These are phyloP conservation scores for Clarireedia monteithiana DNA, from an alignment of 2,329 filamentous ascomycete species.

Conservation along the genomic window DNA sequence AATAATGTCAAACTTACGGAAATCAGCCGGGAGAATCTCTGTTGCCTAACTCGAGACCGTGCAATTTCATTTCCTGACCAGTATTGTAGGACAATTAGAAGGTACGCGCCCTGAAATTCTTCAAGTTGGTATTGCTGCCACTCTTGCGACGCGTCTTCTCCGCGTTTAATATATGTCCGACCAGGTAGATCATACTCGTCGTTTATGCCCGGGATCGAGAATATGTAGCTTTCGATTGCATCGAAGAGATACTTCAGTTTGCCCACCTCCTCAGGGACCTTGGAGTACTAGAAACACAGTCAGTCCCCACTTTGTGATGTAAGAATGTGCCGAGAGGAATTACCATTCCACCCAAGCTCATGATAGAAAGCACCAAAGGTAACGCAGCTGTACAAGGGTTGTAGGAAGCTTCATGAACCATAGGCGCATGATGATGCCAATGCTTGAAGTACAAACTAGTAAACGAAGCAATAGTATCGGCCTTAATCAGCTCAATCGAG, in stretches of 20 bases:
- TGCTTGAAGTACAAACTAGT: slow-evolving; percentile 28
- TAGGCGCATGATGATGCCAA: slow-evolving; percentile 29
- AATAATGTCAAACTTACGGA: slow-evolving; percentile 17
- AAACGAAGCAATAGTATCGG: slow-evolving; percentile 19
- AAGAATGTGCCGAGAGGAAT: neutral
- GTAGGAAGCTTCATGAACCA: slow-evolving; percentile 27
- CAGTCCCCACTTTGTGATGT: slow-evolving; percentile 3
- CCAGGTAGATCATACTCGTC: slow-evolving; percentile 26
- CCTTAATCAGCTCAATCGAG: slow-evolving; percentile 24
- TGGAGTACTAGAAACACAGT: slow-evolving; percentile 20
- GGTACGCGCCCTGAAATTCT: slow-evolving; percentile 28
- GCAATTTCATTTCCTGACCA: slow-evolving; percentile 26
- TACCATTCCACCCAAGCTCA: slow-evolving; percentile 28
- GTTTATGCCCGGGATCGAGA: slow-evolving; percentile 22
- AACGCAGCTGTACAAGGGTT: slow-evolving; percentile 24
- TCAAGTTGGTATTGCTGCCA: slow-evolving; percentile 28
- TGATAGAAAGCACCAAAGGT: slow-evolving; percentile 25
- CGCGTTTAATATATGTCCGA: slow-evolving; percentile 19
- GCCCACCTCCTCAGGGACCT: slow-evolving; percentile 15
- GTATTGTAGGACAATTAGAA: slow-evolving; percentile 27
- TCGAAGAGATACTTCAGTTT: slow-evolving; percentile 23
- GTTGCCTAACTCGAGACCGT: slow-evolving; percentile 24
- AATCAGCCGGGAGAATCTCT: slow-evolving; percentile 23
- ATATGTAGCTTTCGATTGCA: slow-evolving; percentile 24
- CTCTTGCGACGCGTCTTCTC: slow-evolving; percentile 18